A percentile compares a stretch with the other conserved stretches of the same genome.
phyloP scores from a whole-genome alignment of 2,329 filamentous ascomycete genomes.

The Beauveria scarabaeidicola region DNA sequence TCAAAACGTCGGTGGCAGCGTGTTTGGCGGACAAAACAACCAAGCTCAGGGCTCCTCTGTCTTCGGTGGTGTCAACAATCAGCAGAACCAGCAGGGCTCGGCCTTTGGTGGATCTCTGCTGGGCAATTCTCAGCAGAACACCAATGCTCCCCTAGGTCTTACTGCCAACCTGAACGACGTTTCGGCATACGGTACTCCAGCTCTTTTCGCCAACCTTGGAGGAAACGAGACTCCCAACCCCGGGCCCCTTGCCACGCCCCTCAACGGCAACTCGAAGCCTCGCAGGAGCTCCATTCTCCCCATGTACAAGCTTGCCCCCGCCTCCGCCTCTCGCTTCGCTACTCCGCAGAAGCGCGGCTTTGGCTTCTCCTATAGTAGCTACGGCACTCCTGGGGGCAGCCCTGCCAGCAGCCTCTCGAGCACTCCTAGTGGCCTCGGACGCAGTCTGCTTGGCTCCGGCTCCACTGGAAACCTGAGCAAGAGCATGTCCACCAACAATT shows the following conservation, averaged over 20 bases:
- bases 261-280: conserved; percentile 65
- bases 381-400: conserved; percentile 69
- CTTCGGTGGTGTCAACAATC: conserved; percentile 38
- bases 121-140: conserved; percentile 40
- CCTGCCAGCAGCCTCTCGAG: conserved; percentile 57
- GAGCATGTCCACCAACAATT: conserved; percentile 79
- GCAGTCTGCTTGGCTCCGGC: conserved; percentile 58
- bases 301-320: conserved; percentile 78
- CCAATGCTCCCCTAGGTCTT: conserved; percentile 53
- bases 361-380: conserved; percentile 88
- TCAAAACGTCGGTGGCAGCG: conserved; percentile 35
- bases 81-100: conserved; percentile 40
- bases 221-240: conserved; percentile 59
- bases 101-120: conserved; percentile 48
- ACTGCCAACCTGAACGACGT: conserved; percentile 73
- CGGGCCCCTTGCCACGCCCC: conserved; percentile 83
- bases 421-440: conserved; percentile 58
- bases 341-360: conserved; percentile 83
- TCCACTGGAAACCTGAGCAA: conserved; percentile 68
- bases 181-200: conserved; percentile 84
- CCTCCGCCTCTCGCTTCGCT: conserved; percentile 66
- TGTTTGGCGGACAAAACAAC: conserved; percentile 45
- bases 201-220: conserved; percentile 70
- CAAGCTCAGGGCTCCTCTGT: conserved; percentile 35
- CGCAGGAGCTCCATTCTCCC: conserved; percentile 75